Base-by-base conservation (phyloP, 495 filamentous ascomycete species). In the Emericellopsis terricola region DNA sequence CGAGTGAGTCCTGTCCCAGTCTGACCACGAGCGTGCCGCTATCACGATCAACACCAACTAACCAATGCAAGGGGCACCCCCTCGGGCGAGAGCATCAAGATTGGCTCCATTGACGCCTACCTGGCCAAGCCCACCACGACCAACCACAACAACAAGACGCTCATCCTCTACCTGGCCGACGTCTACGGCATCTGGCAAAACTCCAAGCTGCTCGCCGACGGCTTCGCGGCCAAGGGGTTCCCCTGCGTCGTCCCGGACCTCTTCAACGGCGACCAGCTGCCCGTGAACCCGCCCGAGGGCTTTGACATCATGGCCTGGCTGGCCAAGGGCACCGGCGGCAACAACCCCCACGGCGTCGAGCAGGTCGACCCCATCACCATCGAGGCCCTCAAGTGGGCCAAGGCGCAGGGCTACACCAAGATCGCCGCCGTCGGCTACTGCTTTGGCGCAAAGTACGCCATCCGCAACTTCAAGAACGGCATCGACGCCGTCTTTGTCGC, bases 141-240 rank as follows among this genome's bases (percentile, higher is more conserved):
- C 34, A 58, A 46, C 9, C 46, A 48, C 10, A 56, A 63, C 52
- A 55, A 64, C 33, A 57, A 61, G 37, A 55, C 59, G 29, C 69
- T 56, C 29, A 68, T 74, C 30, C 53, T 71, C 35, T 57, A 59
- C 50, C 43, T 81, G 28, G 66, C 71, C 23, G 78, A 84, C 42
- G 65, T 81, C 45, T 65, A 81, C 45, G 68, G 77, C 39, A 69
- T 81, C 52, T 83, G 71, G 63, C 57, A 69, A 50, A 91, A 91
- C 58, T 60, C 69, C 47, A 62, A 86, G 59, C 69, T 93, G 31
- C 58, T 86, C 38, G 82, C 81, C 38, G 83, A 91, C 59, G 76
- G 82, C 50, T 82, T 68, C 40, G 84, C 84, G 38, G 73, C 70
- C 45, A 78, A 80, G 47, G 84, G 83, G 28, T 93, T 85, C 53